These are phyloP conservation scores for Fusarium tricinctum DNA, from an alignment of 2,329 filamentous ascomycete genomes.

Conservation along the genomic window DNA sequence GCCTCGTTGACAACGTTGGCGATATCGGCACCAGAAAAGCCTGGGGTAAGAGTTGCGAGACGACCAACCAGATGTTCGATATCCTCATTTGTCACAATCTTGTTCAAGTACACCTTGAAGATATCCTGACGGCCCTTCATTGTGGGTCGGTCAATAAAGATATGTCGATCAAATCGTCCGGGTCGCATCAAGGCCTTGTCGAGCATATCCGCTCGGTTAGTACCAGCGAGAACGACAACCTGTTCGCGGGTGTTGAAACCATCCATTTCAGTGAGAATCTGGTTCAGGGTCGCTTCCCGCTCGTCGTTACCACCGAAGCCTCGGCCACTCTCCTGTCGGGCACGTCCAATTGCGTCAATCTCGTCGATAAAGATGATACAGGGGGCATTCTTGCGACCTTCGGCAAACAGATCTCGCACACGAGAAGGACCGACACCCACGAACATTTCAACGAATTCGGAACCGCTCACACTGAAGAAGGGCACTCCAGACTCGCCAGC, in stretches of 20 bases:
- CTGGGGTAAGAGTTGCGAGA: constrained; percentile 91
- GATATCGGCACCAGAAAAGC: constrained; percentile 97
- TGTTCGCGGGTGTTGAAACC: constrained; percentile 98
- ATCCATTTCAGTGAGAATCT: constrained; percentile 99
- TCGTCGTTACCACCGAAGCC: constrained; percentile 93
- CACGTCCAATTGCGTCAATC: constrained; percentile 96
- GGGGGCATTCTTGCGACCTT: constrained; percentile 93
- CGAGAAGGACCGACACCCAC: constrained; percentile 97
- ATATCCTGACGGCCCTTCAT: constrained; percentile 98
- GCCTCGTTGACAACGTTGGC: constrained; percentile 99
- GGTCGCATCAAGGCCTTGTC: constrained; percentile 97
- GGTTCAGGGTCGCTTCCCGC: constrained; percentile 95
- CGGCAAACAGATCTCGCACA: constrained; percentile 94
- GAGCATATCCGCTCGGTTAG: constrained; percentile 93
- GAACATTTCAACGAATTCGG: constrained; percentile 99
- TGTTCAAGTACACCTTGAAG: constrained; percentile 92
- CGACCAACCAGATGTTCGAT: constrained; percentile 89
- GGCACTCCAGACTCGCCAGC: constrained; percentile 97
- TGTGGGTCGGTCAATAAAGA: constrained; percentile 92
- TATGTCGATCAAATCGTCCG: constrained; percentile 96
- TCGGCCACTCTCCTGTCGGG: constrained; percentile 80
- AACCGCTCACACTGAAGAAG: constrained; percentile 98
- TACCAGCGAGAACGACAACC: constrained; percentile 96
- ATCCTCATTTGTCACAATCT: constrained; percentile 94
- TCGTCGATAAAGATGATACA: constrained; percentile 99